Evolutionary conservation across 495 filamentous ascomycete genomes (phyloP), one percentile per base, ranked within the genome.

Genomic region (Lophiostoma macrostomum): DNA sequence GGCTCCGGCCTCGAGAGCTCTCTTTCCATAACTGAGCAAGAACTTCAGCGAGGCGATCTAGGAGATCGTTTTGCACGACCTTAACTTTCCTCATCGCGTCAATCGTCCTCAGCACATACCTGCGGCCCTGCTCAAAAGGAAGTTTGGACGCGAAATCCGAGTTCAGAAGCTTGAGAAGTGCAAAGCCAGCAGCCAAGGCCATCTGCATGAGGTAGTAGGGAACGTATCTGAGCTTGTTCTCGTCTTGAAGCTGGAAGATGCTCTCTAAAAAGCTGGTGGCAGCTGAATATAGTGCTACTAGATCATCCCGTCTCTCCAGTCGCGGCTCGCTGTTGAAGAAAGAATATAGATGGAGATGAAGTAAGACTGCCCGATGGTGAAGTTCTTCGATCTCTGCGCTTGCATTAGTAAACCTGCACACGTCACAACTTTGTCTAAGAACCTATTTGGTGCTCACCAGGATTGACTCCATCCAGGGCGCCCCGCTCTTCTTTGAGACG

Each of bases 171-270:
- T 95, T 95, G 43, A 94, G 73, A 30, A 96, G 69, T 4, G 87
- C 84, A 63, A 91, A 94, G 13, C 87, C 88, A 1, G 82, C 87
- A 30, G 90, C 90, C 30, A 94, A 83, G 62, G 94, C 83, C 85
- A 95, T 95, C 69, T 95, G 90, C 60, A 90, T 84, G 46, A 95
- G 78, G 66, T 95, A 95, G 64, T 91, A 90, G 32, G 87, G 87
- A 14, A 84, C 80, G 63, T 86, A 90, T 16, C 75, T 75, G 11
- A 96, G 62, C 43, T 58, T 37, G 71, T 69, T 45, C 69, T 67
- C 31, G 0, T 74, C 72, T 56, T 83, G 77, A 2, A 84, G 69
- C 13, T 79, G 76, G 61, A 91, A 79, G 12, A 86, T 81, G 35
- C 76, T 71, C 58, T 93, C 86, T 34, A 96, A 77, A 65, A 91